These are phyloP conservation scores for Sphagnurus paluster DNA, from an alignment of 1,284 basidiomycete genomes.

Conservation along the genomic window DNA sequence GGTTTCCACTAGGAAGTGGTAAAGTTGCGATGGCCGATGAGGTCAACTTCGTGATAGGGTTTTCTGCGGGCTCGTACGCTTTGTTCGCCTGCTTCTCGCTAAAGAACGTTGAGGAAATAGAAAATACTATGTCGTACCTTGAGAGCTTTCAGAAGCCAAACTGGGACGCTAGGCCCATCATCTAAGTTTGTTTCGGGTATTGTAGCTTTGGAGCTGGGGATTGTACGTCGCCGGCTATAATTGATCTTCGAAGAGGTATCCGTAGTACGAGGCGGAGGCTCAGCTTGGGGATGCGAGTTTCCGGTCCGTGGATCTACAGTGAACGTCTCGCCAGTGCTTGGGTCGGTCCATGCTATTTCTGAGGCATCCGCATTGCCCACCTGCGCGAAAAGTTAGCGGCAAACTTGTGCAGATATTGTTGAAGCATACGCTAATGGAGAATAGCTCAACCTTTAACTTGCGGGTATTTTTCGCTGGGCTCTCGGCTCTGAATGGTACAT, in stretches of 20 bases:
- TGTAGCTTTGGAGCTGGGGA: conserved; percentile 16
- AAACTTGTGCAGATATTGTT: conserved; percentile 4
- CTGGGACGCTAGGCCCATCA: conserved; percentile 21
- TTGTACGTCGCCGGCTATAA: conserved; percentile 25
- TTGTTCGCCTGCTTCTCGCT: conserved; percentile 15
- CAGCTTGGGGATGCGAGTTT: conserved; percentile 47
- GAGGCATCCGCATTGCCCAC: conserved; percentile 18
- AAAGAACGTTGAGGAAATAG: background rate
- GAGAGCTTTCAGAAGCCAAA: conserved; percentile 35
- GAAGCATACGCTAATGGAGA: conserved; percentile 13
- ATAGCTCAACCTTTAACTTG: background rate
- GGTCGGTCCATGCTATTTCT: conserved; percentile 59
- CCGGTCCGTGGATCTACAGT: conserved; percentile 68
- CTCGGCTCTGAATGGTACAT: conserved; percentile 11
- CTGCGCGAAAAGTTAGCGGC: conserved; percentile 6
- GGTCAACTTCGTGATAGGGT: conserved; percentile 10
- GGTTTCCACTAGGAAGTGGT: too few relatives aligned
- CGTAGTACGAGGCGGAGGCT: conserved; percentile 20
- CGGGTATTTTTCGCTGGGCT: background rate
- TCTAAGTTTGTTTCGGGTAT: conserved; percentile 11
- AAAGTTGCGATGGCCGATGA: conserved; percentile 1
- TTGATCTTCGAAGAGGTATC: conserved; percentile 5
- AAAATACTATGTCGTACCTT: conserved; percentile 21
- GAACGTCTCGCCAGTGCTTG: conserved; percentile 63
- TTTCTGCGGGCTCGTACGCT: conserved; percentile 16